Percentiles rank a stretch among this genome's conserved stretches.
Conservation (phyloP, 2,329 filamentous ascomycete species). For the Sporothrix mexicana region DNA sequence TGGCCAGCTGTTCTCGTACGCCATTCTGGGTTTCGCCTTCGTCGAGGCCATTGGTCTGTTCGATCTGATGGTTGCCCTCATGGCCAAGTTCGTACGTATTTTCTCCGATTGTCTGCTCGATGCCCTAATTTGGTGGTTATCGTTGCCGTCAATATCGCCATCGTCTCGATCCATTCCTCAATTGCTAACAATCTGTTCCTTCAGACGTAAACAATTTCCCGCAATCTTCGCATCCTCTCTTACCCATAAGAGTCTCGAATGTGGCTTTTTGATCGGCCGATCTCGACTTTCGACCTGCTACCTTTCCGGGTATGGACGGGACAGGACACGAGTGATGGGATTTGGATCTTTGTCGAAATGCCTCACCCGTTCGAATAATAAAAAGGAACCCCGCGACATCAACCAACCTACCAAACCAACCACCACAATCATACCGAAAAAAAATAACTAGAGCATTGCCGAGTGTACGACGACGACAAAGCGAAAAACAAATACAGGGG, state of each 20-base stretch:
- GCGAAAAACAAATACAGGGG: conserved; percentile 32
- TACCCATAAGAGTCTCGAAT: conserved; percentile 34
- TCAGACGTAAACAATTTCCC: conserved; percentile 37
- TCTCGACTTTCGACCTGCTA: conserved; percentile 30
- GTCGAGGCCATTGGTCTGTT: conserved; percentile 67
- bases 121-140: neutral
- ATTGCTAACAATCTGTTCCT: conserved; percentile 17
- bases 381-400: conserved; percentile 32
- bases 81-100: conserved; percentile 81
- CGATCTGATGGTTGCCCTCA: conserved; percentile 82
- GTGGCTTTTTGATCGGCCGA: conserved; percentile 31
- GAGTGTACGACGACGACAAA: conserved; percentile 36
- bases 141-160: too few species aligned
- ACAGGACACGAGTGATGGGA: conserved; percentile 7
- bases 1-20: conserved; percentile 82
- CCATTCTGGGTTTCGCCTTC: conserved; percentile 69
- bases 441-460: conserved; percentile 34
- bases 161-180: neutral
- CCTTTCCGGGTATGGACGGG: neutral
- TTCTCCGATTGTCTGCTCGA: neutral
- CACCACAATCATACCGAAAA: conserved; percentile 26
- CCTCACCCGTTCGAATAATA: conserved; percentile 26
- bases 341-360: conserved; percentile 28
- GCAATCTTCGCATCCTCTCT: conserved; percentile 31
- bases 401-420: conserved; percentile 25